phyloP scores from a whole-genome alignment of 257 asterid genomes.

The Ilex aquifolium region DNA sequence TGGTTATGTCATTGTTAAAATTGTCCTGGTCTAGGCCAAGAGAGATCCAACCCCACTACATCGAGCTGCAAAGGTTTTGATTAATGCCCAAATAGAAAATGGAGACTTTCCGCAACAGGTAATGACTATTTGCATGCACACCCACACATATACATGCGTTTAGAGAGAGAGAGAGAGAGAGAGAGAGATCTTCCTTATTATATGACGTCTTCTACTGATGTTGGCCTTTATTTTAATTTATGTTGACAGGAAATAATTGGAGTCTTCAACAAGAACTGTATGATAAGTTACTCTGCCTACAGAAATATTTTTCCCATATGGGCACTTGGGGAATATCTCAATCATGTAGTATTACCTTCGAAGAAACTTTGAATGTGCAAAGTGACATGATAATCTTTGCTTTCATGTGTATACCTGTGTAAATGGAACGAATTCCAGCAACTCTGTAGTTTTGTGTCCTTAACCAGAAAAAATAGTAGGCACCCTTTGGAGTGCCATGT shows the following conservation, averaged over 20 bases:
- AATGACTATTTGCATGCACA: background rate
- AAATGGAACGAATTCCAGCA: too few relatives aligned
- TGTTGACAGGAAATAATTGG: constrained; percentile 59
- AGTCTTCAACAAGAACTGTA: constrained; percentile 61
- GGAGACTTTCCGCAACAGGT: constrained; percentile 92
- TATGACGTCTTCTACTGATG: too few relatives aligned
- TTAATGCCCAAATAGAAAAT: constrained; percentile 58
- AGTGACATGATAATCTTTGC: too few relatives aligned
- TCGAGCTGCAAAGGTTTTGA: constrained; percentile 51
- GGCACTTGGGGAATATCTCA: constrained; percentile 77
- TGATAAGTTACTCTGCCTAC: constrained; percentile 66
- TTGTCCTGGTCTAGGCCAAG: constrained; percentile 28
- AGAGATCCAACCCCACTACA: constrained; percentile 58
- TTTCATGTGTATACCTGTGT: too few relatives aligned
- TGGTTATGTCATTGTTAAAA: background rate
- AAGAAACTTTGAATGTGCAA: too few relatives aligned
- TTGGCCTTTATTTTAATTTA: too few relatives aligned
- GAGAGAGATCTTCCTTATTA: too few relatives aligned
- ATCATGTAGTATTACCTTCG: constrained; percentile 30
- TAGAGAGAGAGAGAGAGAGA: background rate
- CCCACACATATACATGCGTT: background rate
- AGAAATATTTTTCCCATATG: constrained; percentile 70
- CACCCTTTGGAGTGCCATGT: too few relatives aligned
- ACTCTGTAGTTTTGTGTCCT: too few relatives aligned
- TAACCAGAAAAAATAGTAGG: too few relatives aligned